A percentile compares a stretch with the other conserved stretches of the same genome.
phyloP scores from a whole-genome alignment of 2,329 filamentous ascomycete genomes.

The Byssoonygena ceratinophila region DNA sequence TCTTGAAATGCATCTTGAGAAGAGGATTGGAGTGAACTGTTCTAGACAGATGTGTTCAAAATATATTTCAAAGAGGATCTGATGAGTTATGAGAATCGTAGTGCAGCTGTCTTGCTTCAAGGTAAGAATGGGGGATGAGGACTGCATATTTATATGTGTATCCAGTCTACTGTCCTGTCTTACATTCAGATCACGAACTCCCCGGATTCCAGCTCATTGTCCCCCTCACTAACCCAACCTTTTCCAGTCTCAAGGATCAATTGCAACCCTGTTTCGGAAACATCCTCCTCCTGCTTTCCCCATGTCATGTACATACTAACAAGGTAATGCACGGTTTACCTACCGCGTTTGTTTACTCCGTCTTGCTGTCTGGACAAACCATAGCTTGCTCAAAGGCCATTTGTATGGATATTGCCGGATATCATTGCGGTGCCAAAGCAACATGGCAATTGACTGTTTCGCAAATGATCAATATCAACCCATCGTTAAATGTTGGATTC shows the following conservation, averaged over 20 bases:
- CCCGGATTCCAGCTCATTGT: neutral
- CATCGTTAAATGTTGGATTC: neutral
- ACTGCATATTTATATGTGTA: neutral
- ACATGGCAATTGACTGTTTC: neutral
- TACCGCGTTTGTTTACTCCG: neutral
- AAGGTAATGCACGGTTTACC: neutral
- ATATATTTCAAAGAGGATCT: too few species aligned
- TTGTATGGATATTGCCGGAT: neutral
- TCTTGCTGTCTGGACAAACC: neutral
- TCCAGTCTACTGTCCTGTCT: neutral
- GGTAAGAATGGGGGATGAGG: too few species aligned
- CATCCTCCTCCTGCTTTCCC: neutral
- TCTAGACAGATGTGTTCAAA: neutral
- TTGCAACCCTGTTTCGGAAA: neutral
- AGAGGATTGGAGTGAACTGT: neutral
- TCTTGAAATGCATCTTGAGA: conserved; percentile 3
- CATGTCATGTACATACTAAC: neutral
- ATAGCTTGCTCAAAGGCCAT: too few species aligned
- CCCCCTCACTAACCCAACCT: neutral
- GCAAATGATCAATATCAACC: neutral
- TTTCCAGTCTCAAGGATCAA: neutral
- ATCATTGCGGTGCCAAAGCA: neutral
- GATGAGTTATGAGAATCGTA: too few species aligned
- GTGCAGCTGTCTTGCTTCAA: too few species aligned
- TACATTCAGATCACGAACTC: neutral